Evolutionary conservation across 1,284 basidiomycete genomes (phyloP), one percentile per base, ranked within the genome.

Genomic region (Pseudozyma hubeiensis): DNA sequence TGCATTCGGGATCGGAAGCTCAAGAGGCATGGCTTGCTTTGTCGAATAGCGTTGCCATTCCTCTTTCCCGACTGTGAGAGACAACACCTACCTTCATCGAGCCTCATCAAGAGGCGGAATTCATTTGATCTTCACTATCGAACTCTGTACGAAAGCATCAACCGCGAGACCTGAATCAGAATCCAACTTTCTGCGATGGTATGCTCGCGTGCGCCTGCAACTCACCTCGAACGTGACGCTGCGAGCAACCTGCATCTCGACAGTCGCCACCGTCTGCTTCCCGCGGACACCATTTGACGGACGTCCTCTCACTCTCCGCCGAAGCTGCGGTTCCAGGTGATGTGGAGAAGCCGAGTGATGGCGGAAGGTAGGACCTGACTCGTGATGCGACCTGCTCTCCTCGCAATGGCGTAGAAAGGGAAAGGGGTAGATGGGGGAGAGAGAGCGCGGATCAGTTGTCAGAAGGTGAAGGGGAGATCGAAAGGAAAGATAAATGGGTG

Each of bases 231-330:
- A 46, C 56, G 30, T 69, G 66, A 1, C 60, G 52, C 41, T 69
- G 66, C 24, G 48, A 33, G 39, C 66, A 69, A 9, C 41, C 29
- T 0, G 17, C 9, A 40, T 64, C 60, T 17, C 39, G 24, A 29
- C 66, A 69, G 1, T 56, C 39, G 10, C 41, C 41, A 11, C 66
- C 66, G 31, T 60, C 60, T n/a, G 66, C 66, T 24, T 69, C 61
- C 30, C 61, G 55, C 4, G 66, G 46, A 56, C 66, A 69, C 66
- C 66, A 69, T 14, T 63, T 60, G 14, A 69, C 49, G 29, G 55
- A 54, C 39, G 44, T 39, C 49, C 66, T 52, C 37, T 59, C 60
- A 5, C 30, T 53, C 19, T 13, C 35, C 13, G 17, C 16, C 16
- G 37, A 16, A n/a, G 47, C 5, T 29, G 24, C 7, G 14, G 50